phyloP scores from a whole-genome alignment of 805 yeast species.

The Schizosaccharomyces japonicus region DNA sequence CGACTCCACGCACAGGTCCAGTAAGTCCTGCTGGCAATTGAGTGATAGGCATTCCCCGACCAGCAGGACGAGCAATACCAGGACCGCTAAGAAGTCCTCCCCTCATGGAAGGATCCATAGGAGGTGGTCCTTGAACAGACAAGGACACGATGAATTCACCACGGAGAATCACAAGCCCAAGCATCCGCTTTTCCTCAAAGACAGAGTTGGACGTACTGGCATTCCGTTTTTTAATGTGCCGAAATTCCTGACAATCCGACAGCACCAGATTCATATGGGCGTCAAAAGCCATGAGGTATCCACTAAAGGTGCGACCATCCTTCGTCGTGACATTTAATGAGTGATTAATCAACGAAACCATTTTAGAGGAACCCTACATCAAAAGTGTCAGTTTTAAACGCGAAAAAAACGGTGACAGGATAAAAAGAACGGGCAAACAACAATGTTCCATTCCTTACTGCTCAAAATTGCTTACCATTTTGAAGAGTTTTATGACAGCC shows the following conservation, averaged over 20 bases:
- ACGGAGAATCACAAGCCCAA: constrained; percentile 64
- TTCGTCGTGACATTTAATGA: constrained; percentile 46
- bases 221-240: constrained; percentile 34
- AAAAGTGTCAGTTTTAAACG: neutral
- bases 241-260: constrained; percentile 60
- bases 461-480: neutral
- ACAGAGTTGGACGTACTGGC: constrained; percentile 17
- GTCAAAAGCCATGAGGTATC: constrained; percentile 62
- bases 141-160: constrained; percentile 70
- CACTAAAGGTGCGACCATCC: constrained; percentile 60
- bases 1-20: constrained; percentile 14
- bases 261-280: constrained; percentile 55
- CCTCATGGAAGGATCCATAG: constrained; percentile 19
- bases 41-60: constrained; percentile 15
- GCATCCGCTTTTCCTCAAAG: constrained; percentile 43
- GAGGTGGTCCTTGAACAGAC: constrained; percentile 41
- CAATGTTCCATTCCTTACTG: no score
- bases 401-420: no score
- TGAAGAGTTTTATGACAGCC: no score
- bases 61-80: constrained; percentile 16
- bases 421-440: neutral
- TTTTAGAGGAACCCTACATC: neutral
- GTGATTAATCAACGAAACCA: constrained; percentile 30
- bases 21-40: constrained; percentile 13
- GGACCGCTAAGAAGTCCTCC: constrained; percentile 16